Evolutionary conservation across 2,329 filamentous ascomycete species (phyloP).

Genomic region (Pseudohalonectria lignicola): DNA sequence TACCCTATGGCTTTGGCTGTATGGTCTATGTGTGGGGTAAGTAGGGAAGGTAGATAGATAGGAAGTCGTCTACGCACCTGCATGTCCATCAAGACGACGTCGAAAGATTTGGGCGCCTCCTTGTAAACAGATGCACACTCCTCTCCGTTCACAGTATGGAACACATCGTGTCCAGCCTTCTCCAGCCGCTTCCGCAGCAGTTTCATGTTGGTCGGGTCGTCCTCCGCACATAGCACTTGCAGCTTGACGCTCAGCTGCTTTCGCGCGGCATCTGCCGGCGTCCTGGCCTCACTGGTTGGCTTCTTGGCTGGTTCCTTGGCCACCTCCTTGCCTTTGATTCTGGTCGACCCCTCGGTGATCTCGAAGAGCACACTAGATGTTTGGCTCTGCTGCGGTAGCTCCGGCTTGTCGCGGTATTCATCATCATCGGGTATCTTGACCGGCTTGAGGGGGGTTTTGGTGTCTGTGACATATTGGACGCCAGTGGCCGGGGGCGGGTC

Average conservation of each 20-base stretch:
- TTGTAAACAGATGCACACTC: conserved; percentile 66
- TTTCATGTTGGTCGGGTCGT: conserved; percentile 78
- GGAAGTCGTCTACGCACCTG: conserved; percentile 44
- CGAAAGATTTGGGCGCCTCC: conserved; percentile 52
- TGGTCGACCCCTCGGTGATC: conserved; percentile 9
- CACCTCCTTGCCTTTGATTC: conserved; percentile 2
- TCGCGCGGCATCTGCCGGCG: neutral
- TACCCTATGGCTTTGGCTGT: no score
- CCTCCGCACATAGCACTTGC: conserved; percentile 69
- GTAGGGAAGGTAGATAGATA: no score
- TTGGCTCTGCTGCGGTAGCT: conserved; percentile 16
- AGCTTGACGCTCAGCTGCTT: conserved; percentile 23
- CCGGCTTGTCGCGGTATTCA: conserved; percentile 25
- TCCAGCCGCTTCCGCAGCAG: conserved; percentile 73
- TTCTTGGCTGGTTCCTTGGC: neutral
- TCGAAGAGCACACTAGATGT: conserved; percentile 28
- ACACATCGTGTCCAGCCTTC: conserved; percentile 60
- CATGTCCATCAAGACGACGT: conserved; percentile 86
- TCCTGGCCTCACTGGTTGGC: neutral
- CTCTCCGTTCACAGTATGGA: conserved; percentile 70
- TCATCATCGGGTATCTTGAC: conserved; percentile 40
- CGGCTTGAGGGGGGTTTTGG: conserved; percentile 32
- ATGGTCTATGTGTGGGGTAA: no score
- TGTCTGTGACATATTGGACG: conserved; percentile 26
- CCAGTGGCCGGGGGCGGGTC: conserved; percentile 19